Percentiles rank a stretch among this genome's conserved stretches.
These are phyloP conservation scores for Chrysoporthe deuterocubensis DNA, from an alignment of 2,329 filamentous ascomycete species.

Conservation along the genomic window DNA sequence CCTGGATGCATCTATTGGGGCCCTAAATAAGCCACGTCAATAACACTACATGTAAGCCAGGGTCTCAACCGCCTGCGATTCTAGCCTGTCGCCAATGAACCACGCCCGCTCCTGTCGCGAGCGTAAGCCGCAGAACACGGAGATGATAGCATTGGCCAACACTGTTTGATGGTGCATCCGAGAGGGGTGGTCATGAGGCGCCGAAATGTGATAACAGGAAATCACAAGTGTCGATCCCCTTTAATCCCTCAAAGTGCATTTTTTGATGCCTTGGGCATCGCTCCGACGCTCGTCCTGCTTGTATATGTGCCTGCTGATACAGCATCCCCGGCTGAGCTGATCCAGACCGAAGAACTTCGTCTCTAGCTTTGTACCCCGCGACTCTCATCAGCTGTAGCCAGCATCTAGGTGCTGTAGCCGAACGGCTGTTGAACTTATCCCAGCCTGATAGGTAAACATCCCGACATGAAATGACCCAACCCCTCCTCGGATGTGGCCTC, in stretches of 20 bases:
- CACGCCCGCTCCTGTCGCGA: neutral
- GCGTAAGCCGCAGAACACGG: neutral
- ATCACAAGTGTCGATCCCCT: neutral
- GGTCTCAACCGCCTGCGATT: neutral
- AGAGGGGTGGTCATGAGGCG: neutral
- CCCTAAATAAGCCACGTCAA: neutral
- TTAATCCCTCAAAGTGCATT: neutral
- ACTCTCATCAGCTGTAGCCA: neutral
- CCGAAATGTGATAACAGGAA: neutral
- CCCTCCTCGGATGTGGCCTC: neutral
- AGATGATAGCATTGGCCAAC: neutral
- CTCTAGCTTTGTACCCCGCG: neutral
- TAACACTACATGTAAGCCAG: neutral
- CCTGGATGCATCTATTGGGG: neutral
- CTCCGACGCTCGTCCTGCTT: neutral
- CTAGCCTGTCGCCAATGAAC: neutral
- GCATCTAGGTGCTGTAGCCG: neutral
- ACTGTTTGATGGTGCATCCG: neutral
- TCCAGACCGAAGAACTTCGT: neutral
- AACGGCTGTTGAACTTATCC: neutral
- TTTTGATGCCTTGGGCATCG: neutral
- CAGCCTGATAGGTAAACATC: neutral
- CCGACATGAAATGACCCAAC: neutral
- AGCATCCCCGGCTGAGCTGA: neutral
- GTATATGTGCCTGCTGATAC: too few relatives aligned